Base-by-base conservation (phyloP, 352 stramenopile genomes). In the Globisporangium yorkense region DNA sequence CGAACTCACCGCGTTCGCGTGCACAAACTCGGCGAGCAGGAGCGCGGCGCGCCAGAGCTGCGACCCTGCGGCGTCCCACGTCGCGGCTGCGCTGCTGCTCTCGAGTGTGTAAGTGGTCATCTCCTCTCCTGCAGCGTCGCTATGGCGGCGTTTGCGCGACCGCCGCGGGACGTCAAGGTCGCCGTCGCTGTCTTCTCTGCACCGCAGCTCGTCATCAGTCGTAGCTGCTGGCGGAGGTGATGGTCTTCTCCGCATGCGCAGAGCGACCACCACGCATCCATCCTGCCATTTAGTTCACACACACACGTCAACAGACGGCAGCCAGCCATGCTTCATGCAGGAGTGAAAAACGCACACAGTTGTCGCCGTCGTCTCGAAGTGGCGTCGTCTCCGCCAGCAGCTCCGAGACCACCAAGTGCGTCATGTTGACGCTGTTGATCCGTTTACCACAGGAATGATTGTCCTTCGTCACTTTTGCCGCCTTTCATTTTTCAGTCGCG, bases 11-110 rank as follows among this genome's bases (percentile, higher is more conserved):
- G 57, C 29, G n/a, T 49, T 35, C 9, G 59, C 66, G 31, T 68
- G 62, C 21, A 89, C 59, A 51, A 72, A 84, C 51, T 88, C 77
- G 6, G 71, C 71, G 20, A 88, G 57, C 20, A 88, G 56, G 24
- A 88, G 68, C 24, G 80, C 77, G 51, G 72, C 77, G 33, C 75
- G 70, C 77, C 80, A 82, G 49, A 82, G 57, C 47, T 84, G 72
- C 20, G 70, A 69, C 15, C 74, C 70, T 18, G 72, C 70, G 35
- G 61, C 60, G 33, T 75, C 43, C 68, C 70, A 80, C 24, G 68
- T 55, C 24, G 51, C 71, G 2, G 45, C 55, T 3, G 24, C 24
- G n/a, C 41, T 33, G 16, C 43, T 53, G 27, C 43, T 59, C 43
- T 48, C 43, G 2, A 48, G 43, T 7, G 43, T 48, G 16, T 48